These are phyloP conservation scores for Nitzschia sp. DNA, from an alignment of 108 stramenopile species.

Conservation along the genomic window DNA sequence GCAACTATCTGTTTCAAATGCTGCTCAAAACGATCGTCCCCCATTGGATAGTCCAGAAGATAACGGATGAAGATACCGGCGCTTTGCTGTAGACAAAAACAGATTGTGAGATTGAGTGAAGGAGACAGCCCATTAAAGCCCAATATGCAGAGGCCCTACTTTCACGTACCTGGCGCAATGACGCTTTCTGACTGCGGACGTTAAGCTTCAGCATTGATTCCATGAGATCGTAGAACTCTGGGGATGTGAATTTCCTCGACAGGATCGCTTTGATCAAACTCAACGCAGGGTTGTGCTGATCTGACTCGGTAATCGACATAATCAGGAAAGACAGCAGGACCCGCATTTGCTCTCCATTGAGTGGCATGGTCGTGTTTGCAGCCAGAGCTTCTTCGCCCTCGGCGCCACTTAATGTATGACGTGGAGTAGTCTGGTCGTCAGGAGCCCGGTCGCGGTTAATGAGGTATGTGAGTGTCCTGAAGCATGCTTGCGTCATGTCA, in stretches of 20 bases:
- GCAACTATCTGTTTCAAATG: constrained; percentile 80
- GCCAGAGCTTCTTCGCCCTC: constrained; percentile 14
- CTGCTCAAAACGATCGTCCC: constrained; percentile 63
- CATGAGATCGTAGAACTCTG: constrained; percentile 89
- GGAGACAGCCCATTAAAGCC: not conserved
- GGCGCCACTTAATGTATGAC: not conserved
- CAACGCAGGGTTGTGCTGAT: constrained; percentile 82
- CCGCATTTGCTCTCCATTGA: constrained; percentile 78
- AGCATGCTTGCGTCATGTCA: constrained; percentile 89
- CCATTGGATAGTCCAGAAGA: constrained; percentile 89
- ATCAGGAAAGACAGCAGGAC: constrained; percentile 67
- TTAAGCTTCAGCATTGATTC: constrained; percentile 73
- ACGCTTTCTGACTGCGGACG: constrained; percentile 74
- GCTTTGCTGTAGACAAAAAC: constrained; percentile 65
- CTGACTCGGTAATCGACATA: constrained; percentile 61
- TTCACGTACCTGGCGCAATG: constrained; percentile 68
- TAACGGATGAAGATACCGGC: constrained; percentile 74
- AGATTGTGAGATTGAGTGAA: constrained; percentile 2
- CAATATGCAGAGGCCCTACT: not conserved
- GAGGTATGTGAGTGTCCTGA: constrained; percentile 84
- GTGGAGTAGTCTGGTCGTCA: not conserved
- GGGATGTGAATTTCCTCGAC: constrained; percentile 62
- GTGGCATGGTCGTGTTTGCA: constrained; percentile 28
- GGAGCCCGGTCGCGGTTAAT: constrained; percentile 25
- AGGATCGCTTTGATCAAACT: constrained; percentile 71